Percentiles rank a stretch among this genome's conserved stretches.
phyloP scores from a whole-genome alignment of 23 red algal species.

The Gracilaria gracilis region DNA sequence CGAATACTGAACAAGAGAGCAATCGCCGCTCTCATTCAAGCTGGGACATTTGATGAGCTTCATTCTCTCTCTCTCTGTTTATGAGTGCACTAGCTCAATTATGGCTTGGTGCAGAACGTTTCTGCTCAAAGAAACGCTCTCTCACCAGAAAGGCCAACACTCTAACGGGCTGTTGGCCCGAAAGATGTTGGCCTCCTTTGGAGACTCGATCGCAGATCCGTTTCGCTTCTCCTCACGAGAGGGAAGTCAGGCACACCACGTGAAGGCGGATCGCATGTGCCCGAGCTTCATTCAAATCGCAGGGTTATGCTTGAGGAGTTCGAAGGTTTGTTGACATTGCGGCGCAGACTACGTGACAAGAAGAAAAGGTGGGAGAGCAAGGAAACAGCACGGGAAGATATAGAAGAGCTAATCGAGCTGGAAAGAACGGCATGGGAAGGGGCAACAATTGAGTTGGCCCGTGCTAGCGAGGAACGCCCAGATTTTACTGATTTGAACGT shows the following conservation, averaged over 20 bases:
- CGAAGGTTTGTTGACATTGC: slow-evolving; percentile 53
- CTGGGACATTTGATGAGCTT: slow-evolving; percentile 89
- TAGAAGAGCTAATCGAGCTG: slow-evolving; percentile 25
- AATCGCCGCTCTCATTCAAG: slow-evolving; percentile 74
- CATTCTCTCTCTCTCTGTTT: too few relatives aligned
- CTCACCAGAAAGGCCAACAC: too few relatives aligned
- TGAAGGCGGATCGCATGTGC: slow-evolving; percentile 40
- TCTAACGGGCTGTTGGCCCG: too few relatives aligned
- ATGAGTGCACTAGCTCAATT: too few relatives aligned
- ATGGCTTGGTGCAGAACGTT: too few relatives aligned
- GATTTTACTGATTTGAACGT: slow-evolving; percentile 66
- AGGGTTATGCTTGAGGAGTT: slow-evolving; percentile 74
- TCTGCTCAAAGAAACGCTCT: too few relatives aligned
- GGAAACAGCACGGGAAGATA: slow-evolving; percentile 27
- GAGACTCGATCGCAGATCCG: neutral
- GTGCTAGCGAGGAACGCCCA: slow-evolving; percentile 6
- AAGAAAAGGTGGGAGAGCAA: slow-evolving; percentile 53
- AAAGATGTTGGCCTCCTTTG: neutral
- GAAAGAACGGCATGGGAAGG: slow-evolving; percentile 60
- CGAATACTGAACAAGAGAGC: slow-evolving; percentile 85
- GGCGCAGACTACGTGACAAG: slow-evolving; percentile 53
- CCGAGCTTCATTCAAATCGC: slow-evolving; percentile 82
- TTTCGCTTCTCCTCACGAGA: neutral
- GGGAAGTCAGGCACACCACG: slow-evolving; percentile 48
- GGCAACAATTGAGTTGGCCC: slow-evolving; percentile 33